Evolutionary conservation across 176 grass and related monocot species (phyloP), one percentile per base, ranked within the genome.

Genomic region (barley (Hordeum vulgare)): DNA sequence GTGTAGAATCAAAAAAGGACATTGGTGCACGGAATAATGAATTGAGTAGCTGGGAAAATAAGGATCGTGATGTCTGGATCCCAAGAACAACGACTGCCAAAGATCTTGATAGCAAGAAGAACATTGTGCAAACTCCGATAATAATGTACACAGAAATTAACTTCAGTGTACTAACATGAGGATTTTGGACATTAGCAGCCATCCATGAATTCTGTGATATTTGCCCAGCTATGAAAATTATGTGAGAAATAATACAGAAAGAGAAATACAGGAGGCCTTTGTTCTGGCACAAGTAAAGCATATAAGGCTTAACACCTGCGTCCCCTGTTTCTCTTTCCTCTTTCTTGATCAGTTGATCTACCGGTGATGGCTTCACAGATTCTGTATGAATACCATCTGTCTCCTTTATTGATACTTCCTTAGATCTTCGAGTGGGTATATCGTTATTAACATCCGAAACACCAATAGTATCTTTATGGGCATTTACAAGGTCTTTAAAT

Each of bases 181-280:
- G 78, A 72, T 91, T 91, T 61, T 97, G 45, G 69, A 97, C 81
- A 80, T 94, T 92, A 54, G 95, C 90, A 84, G 95, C 95, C 90
- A 97, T 91, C 95, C 95, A 97, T 66, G 92, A 86, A 64, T 94
- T 97, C 75, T 94, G 94, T 35, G 91, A 97, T 87, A 97, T 88
- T 89, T 97, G 95, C 10, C 86, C 95, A 63, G 44, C 17, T 71
- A 91, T 2, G 82, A 97, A 94, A 74, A 91, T 51, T 42, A 91
- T 29, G 61, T 92, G 92, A 72, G 66, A 84, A 60, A 94, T 78
- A 79, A 62, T 64, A 40, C 49, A 24, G 11, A 97, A 1, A 45
- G 59, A 92, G 62, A 33, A 62, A 71, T 92, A 94, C 6, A 97
- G 40, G 45, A 89, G 90, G 31, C 95, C 95, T 73, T 94, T 97